These are phyloP conservation scores for Oxyria digyna DNA, from an alignment of 148 eudicot species.

Conservation along the genomic window DNA sequence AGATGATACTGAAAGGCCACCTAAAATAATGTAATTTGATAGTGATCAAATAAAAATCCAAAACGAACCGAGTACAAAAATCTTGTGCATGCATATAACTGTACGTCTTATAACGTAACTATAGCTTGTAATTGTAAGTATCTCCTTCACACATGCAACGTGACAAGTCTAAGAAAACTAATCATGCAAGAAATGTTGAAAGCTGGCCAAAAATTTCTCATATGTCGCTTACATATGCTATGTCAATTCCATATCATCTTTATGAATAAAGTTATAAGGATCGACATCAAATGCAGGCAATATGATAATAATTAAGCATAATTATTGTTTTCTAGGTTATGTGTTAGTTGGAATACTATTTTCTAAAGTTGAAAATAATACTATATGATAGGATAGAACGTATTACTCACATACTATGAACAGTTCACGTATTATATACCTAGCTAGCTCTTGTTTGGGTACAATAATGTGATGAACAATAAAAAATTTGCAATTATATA, in stretches of 20 bases:
- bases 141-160: conserved; percentile 2
- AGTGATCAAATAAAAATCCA: background rate
- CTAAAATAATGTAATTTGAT: background rate
- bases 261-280: background rate
- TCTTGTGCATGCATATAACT: background rate
- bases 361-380: background rate
- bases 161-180: background rate
- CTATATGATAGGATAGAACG: background rate
- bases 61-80: background rate
- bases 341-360: background rate
- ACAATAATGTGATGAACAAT: no score
- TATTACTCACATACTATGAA: background rate
- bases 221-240: background rate
- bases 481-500: no score
- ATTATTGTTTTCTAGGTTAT: background rate
- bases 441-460: no score
- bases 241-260: background rate
- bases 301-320: background rate
- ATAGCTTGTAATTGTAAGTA: background rate
- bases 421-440: background rate
- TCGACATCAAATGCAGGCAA: background rate
- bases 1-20: conserved; percentile 1
- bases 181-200: background rate
- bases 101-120: background rate
- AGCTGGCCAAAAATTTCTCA: background rate